A percentile compares a stretch with the other conserved stretches of the same genome.
phyloP scores from a whole-genome alignment of 495 filamentous ascomycete species.

The Neurospora sp. region DNA sequence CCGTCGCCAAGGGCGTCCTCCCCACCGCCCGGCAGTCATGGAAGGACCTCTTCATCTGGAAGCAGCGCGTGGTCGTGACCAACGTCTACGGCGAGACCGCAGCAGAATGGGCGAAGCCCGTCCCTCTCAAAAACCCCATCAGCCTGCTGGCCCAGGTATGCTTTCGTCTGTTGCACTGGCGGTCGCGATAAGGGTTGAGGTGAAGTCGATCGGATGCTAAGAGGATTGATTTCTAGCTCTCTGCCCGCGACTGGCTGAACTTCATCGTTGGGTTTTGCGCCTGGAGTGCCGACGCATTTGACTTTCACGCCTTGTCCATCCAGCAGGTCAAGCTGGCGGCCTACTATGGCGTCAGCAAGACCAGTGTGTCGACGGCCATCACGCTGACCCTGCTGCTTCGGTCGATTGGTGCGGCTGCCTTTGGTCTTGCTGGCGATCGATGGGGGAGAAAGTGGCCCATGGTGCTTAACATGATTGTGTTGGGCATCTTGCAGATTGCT shows the following conservation, averaged over 20 bases:
- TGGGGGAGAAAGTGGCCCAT: conserved; percentile 78
- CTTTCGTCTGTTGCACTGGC: no score
- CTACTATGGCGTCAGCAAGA: conserved; percentile 55
- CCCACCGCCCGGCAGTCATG: conserved; percentile 49
- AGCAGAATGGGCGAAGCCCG: conserved; percentile 51
- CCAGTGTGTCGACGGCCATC: conserved; percentile 61
- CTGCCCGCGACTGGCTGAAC: conserved; percentile 48
- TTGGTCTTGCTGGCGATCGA: conserved; percentile 62
- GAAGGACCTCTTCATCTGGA: conserved; percentile 56
- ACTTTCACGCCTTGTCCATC: conserved; percentile 68
- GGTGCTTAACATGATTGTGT: conserved; percentile 58
- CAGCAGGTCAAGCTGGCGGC: conserved; percentile 57
- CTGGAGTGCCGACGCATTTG: conserved; percentile 64
- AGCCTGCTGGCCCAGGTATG: conserved; percentile 29
- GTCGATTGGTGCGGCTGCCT: conserved; percentile 58
- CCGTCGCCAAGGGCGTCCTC: conserved; percentile 47
- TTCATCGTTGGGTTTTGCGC: conserved; percentile 53
- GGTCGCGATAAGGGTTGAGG: no score
- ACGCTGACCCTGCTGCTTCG: conserved; percentile 63
- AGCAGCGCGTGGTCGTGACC: conserved; percentile 52
- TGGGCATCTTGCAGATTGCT: conserved; percentile 55
- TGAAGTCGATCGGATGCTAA: no score
- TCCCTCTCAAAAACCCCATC: conserved; percentile 51
- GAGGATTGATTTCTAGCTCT: conserved; percentile 20
- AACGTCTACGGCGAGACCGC: conserved; percentile 45